Base-by-base conservation (phyloP, 495 filamentous ascomycete genomes). In the Penicillium arizonense region DNA sequence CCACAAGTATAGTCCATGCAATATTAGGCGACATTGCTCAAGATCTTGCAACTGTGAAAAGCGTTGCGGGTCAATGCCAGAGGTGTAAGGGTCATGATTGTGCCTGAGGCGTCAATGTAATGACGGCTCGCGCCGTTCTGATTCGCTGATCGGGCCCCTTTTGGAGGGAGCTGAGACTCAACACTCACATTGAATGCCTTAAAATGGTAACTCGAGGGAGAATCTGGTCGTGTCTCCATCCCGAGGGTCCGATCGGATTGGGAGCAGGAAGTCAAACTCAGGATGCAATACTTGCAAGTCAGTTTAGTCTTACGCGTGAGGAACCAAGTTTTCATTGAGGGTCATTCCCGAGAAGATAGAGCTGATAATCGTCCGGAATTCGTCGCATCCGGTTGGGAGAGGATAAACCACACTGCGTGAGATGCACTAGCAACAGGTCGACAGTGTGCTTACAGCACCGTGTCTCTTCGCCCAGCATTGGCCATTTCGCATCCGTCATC, bases 201-300 rank as follows among this genome's bases (percentile, higher is more conserved):
- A 7, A 30, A 8, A 8, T 5, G 28, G 28, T 9, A 5, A 30
- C 28, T 8, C 4, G 23, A 24, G 23, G 5, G 28, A 30, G 2
- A 0, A 4, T 4, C 5, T 33, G 23, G 43, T 24, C 26, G 52
- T 41, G 37, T 24, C 52, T 23, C 18, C 49, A 28, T 6, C 36
- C 16, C 53, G 51, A n/a, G 47, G 28, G 21, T 51, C 60, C 13
- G 57, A 54, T 16, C 53, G 53, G 8, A 23, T 60, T 37, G 57
- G 61, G 34, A 46, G 43, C 26, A 54, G 53, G 23, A 63, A 63
- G 32, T 63, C 61, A 4, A 59, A 46, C 40, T 57, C 50, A 3
- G 61, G 61, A 4, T 63, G 61, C 46, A 34, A 55, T 42, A 60
- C 57, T 18, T 63, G 61, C 61, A 63, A 63, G 57, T 63, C 23